These are phyloP conservation scores for Fusarium sp. DNA, from an alignment of 2,329 filamentous ascomycete species.

Conservation along the genomic window DNA sequence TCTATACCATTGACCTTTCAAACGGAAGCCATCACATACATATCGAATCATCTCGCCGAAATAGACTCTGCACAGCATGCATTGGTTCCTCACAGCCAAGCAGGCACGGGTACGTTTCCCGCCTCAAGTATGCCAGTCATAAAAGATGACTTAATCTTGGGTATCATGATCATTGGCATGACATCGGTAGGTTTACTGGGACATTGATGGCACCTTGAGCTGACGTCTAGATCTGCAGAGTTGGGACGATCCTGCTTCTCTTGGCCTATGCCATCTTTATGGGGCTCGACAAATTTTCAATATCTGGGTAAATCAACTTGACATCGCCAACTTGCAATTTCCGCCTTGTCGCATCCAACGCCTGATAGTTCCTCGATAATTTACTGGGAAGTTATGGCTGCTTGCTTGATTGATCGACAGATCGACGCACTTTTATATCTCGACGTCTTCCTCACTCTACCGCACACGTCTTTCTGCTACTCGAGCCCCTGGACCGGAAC, in stretches of 20 bases:
- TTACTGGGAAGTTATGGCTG: slow-evolving; percentile 36
- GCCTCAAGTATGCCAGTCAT: background rate
- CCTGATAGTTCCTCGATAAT: slow-evolving; percentile 32
- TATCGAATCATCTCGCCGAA: background rate
- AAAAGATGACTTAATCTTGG: slow-evolving; percentile 22
- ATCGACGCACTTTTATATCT: slow-evolving; percentile 19
- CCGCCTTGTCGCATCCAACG: background rate
- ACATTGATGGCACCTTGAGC: rapidly evolving
- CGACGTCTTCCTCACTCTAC: background rate
- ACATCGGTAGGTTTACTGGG: slow-evolving; percentile 14
- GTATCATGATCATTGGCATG: slow-evolving; percentile 33
- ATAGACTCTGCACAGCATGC: rapidly evolving
- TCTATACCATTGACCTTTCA: slow-evolving; percentile 12
- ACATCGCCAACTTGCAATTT: background rate
- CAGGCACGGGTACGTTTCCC: too few species aligned
- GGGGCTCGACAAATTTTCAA: slow-evolving; percentile 27
- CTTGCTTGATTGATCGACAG: slow-evolving; percentile 31
- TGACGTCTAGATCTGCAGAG: background rate
- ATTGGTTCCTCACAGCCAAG: too few species aligned
- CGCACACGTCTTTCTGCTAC: background rate
- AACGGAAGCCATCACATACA: slow-evolving; percentile 27
- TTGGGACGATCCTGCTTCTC: slow-evolving; percentile 27
- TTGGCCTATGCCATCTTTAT: slow-evolving; percentile 22
- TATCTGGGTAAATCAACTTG: slow-evolving; percentile 11
- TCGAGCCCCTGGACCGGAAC: slow-evolving; percentile 35